Evolutionary conservation across 2,329 filamentous ascomycete genomes (phyloP).

Genomic region (Aspergillus carbonarius): DNA sequence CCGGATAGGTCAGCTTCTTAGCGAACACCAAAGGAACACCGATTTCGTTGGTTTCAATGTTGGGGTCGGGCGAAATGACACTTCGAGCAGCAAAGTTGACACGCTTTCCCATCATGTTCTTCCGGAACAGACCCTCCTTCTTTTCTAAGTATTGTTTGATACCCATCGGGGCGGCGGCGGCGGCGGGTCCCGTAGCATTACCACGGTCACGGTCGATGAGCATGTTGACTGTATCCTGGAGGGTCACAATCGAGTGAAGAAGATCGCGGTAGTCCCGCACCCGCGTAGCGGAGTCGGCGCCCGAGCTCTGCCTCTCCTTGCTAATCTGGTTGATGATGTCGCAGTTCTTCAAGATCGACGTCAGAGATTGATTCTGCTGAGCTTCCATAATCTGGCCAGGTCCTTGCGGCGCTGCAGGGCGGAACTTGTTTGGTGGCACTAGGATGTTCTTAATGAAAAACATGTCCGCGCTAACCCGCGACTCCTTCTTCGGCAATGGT

Average conservation of each 20-base stretch:
- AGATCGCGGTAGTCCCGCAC: conserved; percentile 70
- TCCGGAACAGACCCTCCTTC: conserved; percentile 96
- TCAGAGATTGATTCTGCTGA: conserved; percentile 85
- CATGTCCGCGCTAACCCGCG: conserved; percentile 73
- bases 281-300: conserved; percentile 46
- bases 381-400: conserved; percentile 81
- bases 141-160: conserved; percentile 98
- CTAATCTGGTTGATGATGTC: conserved; percentile 72
- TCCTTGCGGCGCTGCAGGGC: conserved; percentile 81
- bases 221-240: conserved; percentile 91
- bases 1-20: conserved; percentile 91
- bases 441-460: conserved; percentile 88
- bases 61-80: conserved; percentile 97
- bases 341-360: conserved; percentile 74
- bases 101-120: conserved; percentile 99
- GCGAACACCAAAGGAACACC: conserved; percentile 98
- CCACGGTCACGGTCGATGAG: conserved; percentile 88
- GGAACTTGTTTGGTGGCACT: conserved; percentile 88
- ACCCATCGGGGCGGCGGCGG: conserved; percentile 78
- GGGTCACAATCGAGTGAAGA: conserved; percentile 74
- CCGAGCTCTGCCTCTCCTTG: conserved; percentile 61
- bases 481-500: conserved; percentile 58
- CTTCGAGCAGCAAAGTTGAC: conserved; percentile 97
- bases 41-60: conserved; percentile 98
- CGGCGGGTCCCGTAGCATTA: conserved; percentile 74